phyloP scores from a whole-genome alignment of 2,329 filamentous ascomycete species.

The Colletotrichum tropicicola region DNA sequence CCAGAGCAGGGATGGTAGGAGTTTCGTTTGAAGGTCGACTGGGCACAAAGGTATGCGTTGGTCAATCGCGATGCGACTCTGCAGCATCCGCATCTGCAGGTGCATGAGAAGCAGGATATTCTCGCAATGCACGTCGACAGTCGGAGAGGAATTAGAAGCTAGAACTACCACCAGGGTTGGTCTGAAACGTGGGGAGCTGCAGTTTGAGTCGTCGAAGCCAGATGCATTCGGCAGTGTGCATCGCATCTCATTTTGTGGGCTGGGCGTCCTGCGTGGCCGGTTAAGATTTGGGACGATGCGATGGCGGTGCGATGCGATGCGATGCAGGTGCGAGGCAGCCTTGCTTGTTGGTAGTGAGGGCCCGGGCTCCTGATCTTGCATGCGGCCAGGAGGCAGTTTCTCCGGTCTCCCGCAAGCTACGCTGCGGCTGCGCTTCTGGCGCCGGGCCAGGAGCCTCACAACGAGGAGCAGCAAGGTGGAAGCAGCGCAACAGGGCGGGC shows the following conservation, averaged over 20 bases:
- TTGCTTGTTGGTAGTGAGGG: neutral
- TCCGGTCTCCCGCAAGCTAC: too few relatives aligned
- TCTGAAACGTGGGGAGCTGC: conserved; percentile 1
- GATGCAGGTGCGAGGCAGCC: too few relatives aligned
- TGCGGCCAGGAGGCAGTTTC: too few relatives aligned
- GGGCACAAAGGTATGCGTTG: neutral
- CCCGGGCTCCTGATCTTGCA: too few relatives aligned
- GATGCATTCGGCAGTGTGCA: conserved; percentile 2
- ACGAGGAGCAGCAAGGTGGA: neutral
- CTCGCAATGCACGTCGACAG: neutral
- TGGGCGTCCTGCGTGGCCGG: too few relatives aligned
- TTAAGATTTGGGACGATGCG: too few relatives aligned
- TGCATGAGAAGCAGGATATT: conserved; percentile 1
- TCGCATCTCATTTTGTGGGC: too few relatives aligned
- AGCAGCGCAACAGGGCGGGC: neutral
- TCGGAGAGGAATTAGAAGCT: neutral
- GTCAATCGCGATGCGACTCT: conserved; percentile 18
- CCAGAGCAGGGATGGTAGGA: conserved; percentile 12
- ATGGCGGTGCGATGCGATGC: too few relatives aligned
- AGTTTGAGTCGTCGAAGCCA: neutral
- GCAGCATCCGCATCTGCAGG: neutral
- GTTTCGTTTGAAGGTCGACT: conserved; percentile 16
- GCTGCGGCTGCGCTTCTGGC: too few relatives aligned
- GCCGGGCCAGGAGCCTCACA: neutral
- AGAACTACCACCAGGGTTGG: neutral